A percentile compares a stretch with the other conserved stretches of the same genome.
Evolutionary conservation across 2,329 filamentous ascomycete genomes (phyloP).

Genomic region (Pseudogymnoascus pannorum): DNA sequence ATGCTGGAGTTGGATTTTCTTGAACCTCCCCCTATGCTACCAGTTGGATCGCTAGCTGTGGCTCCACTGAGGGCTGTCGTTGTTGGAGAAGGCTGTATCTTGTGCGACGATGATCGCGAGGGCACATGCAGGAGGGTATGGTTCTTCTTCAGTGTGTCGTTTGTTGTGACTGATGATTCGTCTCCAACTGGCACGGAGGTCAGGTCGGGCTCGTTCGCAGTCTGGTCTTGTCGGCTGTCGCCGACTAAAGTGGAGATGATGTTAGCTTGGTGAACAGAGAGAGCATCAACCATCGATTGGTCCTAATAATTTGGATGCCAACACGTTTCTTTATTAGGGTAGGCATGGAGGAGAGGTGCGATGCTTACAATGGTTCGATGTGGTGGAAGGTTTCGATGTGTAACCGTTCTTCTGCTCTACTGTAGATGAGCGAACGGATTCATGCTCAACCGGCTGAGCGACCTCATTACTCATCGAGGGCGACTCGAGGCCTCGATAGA

Average conservation of each 20-base stretch:
- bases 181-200: neutral
- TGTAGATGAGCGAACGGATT: slow-evolving; percentile 26
- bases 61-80: slow-evolving; percentile 53
- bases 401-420: slow-evolving; percentile 24
- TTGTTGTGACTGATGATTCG: slow-evolving; percentile 2
- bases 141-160: slow-evolving; percentile 32
- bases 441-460: slow-evolving; percentile 29
- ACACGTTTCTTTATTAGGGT: neutral
- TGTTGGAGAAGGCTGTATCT: slow-evolving; percentile 51
- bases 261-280: neutral
- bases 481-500: slow-evolving; percentile 18
- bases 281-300: neutral
- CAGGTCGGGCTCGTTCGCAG: neutral
- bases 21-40: slow-evolving; percentile 56
- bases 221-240: neutral
- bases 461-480: slow-evolving; percentile 33
- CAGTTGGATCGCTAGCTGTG: slow-evolving; percentile 51
- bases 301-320: neutral
- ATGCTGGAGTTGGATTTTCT: slow-evolving; percentile 61
- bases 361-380: slow-evolving; percentile 19
- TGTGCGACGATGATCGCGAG: slow-evolving; percentile 55
- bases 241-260: neutral
- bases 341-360: neutral
- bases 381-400: slow-evolving; percentile 27
- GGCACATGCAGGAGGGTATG: slow-evolving; percentile 50